These are phyloP conservation scores for Trichoderma brevicompactum DNA, from an alignment of 2,329 filamentous ascomycete genomes.

Conservation along the genomic window DNA sequence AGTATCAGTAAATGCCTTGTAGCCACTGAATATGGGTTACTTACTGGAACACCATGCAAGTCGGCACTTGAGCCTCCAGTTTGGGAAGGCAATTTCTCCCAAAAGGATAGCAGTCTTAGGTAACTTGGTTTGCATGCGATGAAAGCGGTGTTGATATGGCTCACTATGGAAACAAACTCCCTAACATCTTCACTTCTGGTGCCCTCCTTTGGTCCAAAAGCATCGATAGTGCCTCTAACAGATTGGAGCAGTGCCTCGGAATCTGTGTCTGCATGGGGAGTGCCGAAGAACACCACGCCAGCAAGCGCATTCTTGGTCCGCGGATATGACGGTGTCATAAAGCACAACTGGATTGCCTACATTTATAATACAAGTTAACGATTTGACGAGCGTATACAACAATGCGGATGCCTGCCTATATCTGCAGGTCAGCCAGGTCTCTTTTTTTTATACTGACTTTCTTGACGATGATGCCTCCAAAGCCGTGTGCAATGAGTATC, in stretches of 20 bases:
- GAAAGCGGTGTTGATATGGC: constrained; percentile 32
- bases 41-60: not conserved
- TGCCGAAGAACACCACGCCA: constrained; percentile 35
- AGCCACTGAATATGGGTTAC: not conserved
- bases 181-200: constrained; percentile 30
- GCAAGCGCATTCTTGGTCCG: constrained; percentile 26
- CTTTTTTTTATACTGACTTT: constrained; percentile 29
- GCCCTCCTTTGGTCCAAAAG: constrained; percentile 7
- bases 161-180: constrained; percentile 33
- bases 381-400: not conserved
- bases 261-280: constrained; percentile 33
- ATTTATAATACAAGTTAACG: not conserved
- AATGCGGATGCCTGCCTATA: not conserved
- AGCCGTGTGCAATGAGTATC: constrained; percentile 36
- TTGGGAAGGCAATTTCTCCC: constrained; percentile 28
- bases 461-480: constrained; percentile 36
- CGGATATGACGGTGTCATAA: constrained; percentile 19
- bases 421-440: too few relatives aligned
- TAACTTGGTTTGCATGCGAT: constrained; percentile 17
- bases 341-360: constrained; percentile 29
- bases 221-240: constrained; percentile 30
- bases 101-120: constrained; percentile 28
- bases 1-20: not conserved
- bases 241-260: constrained; percentile 33
- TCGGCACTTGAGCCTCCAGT: not conserved